phyloP scores from a whole-genome alignment of 345 rosid species.

The Acer yangbiense region DNA sequence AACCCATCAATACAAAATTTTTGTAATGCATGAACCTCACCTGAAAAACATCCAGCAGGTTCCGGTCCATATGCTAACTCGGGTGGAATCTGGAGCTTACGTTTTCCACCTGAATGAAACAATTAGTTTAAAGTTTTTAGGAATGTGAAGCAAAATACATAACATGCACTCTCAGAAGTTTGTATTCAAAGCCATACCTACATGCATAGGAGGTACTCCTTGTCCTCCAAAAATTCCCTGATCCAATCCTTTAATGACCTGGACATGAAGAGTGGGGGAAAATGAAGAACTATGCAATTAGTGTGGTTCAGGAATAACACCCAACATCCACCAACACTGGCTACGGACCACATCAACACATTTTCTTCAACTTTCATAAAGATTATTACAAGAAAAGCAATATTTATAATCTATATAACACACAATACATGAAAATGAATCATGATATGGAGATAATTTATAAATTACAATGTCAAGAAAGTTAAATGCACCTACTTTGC shows the following conservation, averaged over 20 bases:
- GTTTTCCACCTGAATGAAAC: slow-evolving; percentile 65
- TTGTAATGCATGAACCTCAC: slow-evolving; percentile 34
- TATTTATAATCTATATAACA: neutral
- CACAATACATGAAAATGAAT: neutral
- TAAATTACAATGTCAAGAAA: neutral
- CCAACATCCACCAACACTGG: neutral
- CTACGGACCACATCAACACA: neutral
- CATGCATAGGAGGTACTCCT: slow-evolving; percentile 91
- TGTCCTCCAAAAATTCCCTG: slow-evolving; percentile 92
- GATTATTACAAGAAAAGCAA: neutral
- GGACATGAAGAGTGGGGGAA: slow-evolving; percentile 9
- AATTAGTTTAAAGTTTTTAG: neutral
- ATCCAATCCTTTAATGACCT: slow-evolving; percentile 90
- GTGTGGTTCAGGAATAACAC: neutral
- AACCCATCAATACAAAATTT: neutral
- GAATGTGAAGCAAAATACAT: neutral
- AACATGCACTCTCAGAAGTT: neutral
- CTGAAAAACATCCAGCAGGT: slow-evolving; percentile 96
- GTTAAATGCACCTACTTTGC: neutral
- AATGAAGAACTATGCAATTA: neutral
- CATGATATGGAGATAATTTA: neutral
- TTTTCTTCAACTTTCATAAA: neutral
- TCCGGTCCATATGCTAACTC: slow-evolving; percentile 90
- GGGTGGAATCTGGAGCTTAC: slow-evolving; percentile 90
- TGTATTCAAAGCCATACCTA: slow-evolving; percentile 48